Conservation (phyloP, 495 filamentous ascomycete genomes). For the Evernia prunastri region DNA sequence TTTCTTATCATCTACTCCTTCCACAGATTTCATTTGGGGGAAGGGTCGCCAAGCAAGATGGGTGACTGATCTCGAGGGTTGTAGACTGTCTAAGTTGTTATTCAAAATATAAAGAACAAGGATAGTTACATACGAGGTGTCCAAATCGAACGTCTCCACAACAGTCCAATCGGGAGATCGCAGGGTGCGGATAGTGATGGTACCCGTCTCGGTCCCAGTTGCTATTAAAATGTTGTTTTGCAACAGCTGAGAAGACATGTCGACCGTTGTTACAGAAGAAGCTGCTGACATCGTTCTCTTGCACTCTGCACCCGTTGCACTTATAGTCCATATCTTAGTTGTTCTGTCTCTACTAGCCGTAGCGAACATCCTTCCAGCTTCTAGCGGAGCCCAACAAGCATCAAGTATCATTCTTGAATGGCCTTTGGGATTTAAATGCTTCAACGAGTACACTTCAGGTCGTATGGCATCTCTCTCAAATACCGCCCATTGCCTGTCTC, state of each 20-base stretch:
- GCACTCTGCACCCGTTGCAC: slow-evolving; percentile 35
- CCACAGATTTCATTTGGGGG: slow-evolving; percentile 17
- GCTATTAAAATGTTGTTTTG: slow-evolving; percentile 52
- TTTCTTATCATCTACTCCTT: slow-evolving; percentile 16
- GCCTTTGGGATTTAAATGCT: slow-evolving; percentile 66
- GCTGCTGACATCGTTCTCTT: slow-evolving; percentile 48
- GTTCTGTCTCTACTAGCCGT: slow-evolving; percentile 84
- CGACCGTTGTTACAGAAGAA: slow-evolving; percentile 69
- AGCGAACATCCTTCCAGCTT: slow-evolving; percentile 53
- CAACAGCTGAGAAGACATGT: slow-evolving; percentile 46
- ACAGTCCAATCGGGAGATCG: slow-evolving; percentile 41
- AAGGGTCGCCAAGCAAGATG: slow-evolving; percentile 72
- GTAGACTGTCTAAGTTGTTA: slow-evolving; percentile 37
- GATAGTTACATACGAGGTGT: slow-evolving; percentile 10
- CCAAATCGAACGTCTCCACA: slow-evolving; percentile 31
- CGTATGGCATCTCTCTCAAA: slow-evolving; percentile 48
- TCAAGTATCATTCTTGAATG: slow-evolving; percentile 89
- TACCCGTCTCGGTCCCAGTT: slow-evolving; percentile 52
- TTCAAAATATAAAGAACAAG: slow-evolving; percentile 13
- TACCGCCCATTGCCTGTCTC: slow-evolving; percentile 85
- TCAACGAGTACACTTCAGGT: slow-evolving; percentile 45
- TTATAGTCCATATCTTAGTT: slow-evolving; percentile 67
- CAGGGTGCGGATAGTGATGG: slow-evolving; percentile 37
- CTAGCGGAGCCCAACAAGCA: slow-evolving; percentile 65
- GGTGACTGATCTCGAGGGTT: slow-evolving; percentile 67